Conservation (phyloP, 176 grass and related monocot species). For the Alopecurus myosuroides region DNA sequence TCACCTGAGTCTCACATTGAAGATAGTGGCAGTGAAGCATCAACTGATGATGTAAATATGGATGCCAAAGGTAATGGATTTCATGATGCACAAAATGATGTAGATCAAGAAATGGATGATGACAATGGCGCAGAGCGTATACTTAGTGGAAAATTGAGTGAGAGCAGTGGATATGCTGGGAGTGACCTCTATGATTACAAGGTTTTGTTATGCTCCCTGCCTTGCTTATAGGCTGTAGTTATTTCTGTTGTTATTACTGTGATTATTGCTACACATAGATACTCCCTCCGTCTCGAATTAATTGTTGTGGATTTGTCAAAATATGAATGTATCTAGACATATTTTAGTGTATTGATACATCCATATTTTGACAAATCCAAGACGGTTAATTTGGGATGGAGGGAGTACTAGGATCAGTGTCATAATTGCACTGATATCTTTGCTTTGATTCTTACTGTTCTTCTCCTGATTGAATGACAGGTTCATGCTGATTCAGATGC, state of each 20-base stretch:
- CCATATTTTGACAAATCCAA: no score
- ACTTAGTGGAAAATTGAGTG: constrained; percentile 96
- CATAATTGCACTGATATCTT: neutral
- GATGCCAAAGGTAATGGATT: constrained; percentile 74
- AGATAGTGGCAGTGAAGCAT: constrained; percentile 87
- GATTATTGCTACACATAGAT: neutral
- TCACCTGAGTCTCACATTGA: constrained; percentile 83
- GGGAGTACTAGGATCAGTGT: neutral
- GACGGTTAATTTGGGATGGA: no score
- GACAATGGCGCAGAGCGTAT: constrained; percentile 66
- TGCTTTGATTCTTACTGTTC: constrained; percentile 4
- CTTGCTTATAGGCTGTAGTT: neutral
- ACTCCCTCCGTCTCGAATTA: no score
- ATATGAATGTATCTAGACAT: no score
- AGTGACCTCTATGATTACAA: constrained; percentile 97
- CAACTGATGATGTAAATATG: constrained; percentile 69
- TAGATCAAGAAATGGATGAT: constrained; percentile 79
- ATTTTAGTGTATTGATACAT: no score
- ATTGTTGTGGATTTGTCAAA: no score
- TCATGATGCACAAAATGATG: constrained; percentile 93
- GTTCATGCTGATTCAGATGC: constrained; percentile 64
- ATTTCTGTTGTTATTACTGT: neutral
- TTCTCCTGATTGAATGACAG: constrained; percentile 43
- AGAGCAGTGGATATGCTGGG: constrained; percentile 93
- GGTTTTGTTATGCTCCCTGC: constrained; percentile 40